Base-by-base conservation (phyloP, 805 yeast species). In the Myxozyma neotropica region DNA sequence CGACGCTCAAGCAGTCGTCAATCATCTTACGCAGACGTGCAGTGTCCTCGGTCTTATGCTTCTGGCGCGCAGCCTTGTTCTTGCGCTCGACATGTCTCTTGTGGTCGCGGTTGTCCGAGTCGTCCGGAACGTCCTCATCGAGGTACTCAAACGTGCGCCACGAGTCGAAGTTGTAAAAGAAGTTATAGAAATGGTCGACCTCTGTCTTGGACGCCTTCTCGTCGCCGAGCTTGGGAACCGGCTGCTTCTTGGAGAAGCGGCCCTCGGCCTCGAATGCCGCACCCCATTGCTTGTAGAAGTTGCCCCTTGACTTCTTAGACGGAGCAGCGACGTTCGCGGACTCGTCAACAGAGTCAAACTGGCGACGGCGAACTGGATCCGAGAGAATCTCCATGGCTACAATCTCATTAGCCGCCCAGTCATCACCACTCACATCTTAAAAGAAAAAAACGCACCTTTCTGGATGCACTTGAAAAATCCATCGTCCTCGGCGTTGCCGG, bases 91-190 rank as follows among this genome's bases (percentile, higher is more conserved):
- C 87, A 81, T 90, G 89, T 80, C 99, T 96, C 82, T 94, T 94
- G 84, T 94, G 96, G 76, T 94, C 99, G 83, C 99, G 91, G 86
- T 94, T 94, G 63, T 96, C 88, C 58, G 97, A 89, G 78, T 94
- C 99, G 80, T 94, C 99, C 69, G 99, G 99, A 72, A 92, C 97
- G 74, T 94, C 99, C 81, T 94, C 99, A 74, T 94, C 99, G 75
- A 91, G 83, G 80, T 92, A 94, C 80, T 94, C 99, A 74, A 94
- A 94, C 49, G 96, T 81, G 81, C 96, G 89, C 99, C 99, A 94
- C 21, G 98, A 93, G 78, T 94, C 97, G 68, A 92, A 89, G 75
- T 87, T 86, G 76, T 86, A 86, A 88, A 94, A 94, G 84, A 90
- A 93, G 68, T 84, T 82, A 82, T 93, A 93, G 79, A 96, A 92